Conservation (phyloP, 345 rosid genomes). For the Eucalyptus albens region DNA sequence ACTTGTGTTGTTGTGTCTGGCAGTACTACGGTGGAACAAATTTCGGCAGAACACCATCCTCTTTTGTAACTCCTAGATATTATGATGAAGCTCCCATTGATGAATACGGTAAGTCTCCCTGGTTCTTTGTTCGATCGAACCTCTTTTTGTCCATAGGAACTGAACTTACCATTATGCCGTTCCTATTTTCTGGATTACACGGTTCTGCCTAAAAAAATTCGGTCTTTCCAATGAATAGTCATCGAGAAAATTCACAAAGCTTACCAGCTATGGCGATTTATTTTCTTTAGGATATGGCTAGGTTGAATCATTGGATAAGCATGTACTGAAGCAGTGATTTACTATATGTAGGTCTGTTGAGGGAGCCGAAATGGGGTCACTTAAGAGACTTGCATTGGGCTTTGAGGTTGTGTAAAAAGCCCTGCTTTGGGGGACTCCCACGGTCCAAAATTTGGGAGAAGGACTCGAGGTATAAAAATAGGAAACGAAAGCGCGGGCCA, state of each 20-base stretch:
- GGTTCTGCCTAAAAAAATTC: not conserved
- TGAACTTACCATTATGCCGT: not conserved
- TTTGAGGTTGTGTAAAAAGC: conserved; percentile 16
- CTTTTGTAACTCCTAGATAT: conserved; percentile 36
- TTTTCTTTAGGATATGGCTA: not conserved
- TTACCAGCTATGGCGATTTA: not conserved
- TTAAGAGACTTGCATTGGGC: conserved; percentile 35
- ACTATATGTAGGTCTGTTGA: conserved; percentile 9
- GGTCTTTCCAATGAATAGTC: not conserved
- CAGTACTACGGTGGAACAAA: conserved; percentile 50
- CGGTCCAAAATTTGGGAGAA: conserved; percentile 1
- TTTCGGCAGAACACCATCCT: conserved; percentile 20
- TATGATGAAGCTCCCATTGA: conserved; percentile 48
- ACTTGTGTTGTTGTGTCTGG: not conserved
- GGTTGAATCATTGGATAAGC: not conserved
- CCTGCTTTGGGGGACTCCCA: conserved; percentile 21
- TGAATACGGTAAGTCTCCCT: conserved; percentile 19
- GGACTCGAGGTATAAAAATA: conserved; percentile 10
- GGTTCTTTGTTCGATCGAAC: not conserved
- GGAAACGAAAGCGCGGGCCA: not conserved
- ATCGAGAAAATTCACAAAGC: not conserved
- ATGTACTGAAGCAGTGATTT: not conserved
- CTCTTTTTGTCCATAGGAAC: not conserved
- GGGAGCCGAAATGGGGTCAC: conserved; percentile 47
- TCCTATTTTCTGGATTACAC: not conserved